Percentiles rank a stretch among this genome's conserved stretches.
phyloP scores from a whole-genome alignment of 1,284 basidiomycete species.

The Mycosarcoma maydis region DNA sequence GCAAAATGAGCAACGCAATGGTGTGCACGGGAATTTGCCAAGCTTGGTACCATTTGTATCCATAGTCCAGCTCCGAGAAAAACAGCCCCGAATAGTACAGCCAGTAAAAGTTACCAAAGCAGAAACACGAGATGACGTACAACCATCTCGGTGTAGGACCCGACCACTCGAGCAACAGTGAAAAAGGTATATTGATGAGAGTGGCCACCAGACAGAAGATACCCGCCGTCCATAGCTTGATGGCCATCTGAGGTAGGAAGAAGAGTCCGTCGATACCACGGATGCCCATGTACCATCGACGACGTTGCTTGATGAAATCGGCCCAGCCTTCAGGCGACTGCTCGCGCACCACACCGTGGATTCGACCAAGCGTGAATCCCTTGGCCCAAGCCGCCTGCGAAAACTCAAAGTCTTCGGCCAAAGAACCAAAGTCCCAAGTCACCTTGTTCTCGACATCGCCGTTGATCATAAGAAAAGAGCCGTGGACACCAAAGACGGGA shows the following conservation, averaged over 20 bases:
- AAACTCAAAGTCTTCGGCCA: slow-evolving; percentile 69
- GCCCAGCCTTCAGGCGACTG: slow-evolving; percentile 67
- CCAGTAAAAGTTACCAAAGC: slow-evolving; percentile 68
- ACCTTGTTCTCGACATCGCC: slow-evolving; percentile 69
- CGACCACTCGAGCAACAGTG: slow-evolving; percentile 40
- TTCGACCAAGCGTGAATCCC: slow-evolving; percentile 68
- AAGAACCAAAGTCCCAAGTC: slow-evolving; percentile 66
- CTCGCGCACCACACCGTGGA: slow-evolving; percentile 68
- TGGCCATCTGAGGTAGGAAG: slow-evolving; percentile 68
- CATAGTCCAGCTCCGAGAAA: slow-evolving; percentile 66
- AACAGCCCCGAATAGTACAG: slow-evolving; percentile 64
- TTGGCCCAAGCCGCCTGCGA: slow-evolving; percentile 68
- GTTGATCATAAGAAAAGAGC: slow-evolving; percentile 69
- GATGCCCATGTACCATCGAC: slow-evolving; percentile 69
- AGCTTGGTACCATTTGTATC: slow-evolving; percentile 57
- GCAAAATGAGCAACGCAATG: slow-evolving; percentile 64
- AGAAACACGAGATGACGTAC: slow-evolving; percentile 68
- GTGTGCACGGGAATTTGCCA: slow-evolving; percentile 66
- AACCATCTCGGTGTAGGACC: slow-evolving; percentile 67
- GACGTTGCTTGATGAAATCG: slow-evolving; percentile 69
- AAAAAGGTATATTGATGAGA: slow-evolving; percentile 68
- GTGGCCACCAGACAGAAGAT: slow-evolving; percentile 68
- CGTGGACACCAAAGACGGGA: slow-evolving; percentile 69
- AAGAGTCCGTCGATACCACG: slow-evolving; percentile 66
- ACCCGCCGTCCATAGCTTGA: slow-evolving; percentile 69